Percentiles rank a stretch among this genome's conserved stretches.
These are phyloP conservation scores for Candida sonorensis DNA, from an alignment of 805 yeast species.

Conservation along the genomic window DNA sequence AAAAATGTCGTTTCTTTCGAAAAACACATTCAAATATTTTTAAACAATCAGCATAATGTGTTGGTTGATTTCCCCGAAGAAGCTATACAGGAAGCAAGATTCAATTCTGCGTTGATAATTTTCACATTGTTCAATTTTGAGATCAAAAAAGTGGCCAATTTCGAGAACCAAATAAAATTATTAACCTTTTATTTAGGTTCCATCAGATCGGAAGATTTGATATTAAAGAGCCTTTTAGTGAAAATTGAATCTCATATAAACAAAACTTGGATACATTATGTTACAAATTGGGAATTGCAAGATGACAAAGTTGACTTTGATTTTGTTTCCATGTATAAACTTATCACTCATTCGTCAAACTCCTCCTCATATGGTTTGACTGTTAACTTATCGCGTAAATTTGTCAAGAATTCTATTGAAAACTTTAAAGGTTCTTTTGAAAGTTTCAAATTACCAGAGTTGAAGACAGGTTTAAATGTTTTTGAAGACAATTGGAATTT, in stretches of 20 bases:
- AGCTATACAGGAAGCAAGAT: conserved; percentile 25
- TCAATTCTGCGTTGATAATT: conserved; percentile 39
- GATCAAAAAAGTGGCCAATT: conserved; percentile 37
- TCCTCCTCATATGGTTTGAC: conserved; percentile 32
- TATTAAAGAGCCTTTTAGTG: conserved; percentile 51
- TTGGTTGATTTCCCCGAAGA: conserved; percentile 25
- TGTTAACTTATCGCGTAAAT: conserved; percentile 43
- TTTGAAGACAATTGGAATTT: conserved; percentile 18
- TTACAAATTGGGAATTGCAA: conserved; percentile 59
- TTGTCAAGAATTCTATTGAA: conserved; percentile 42
- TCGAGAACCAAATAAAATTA: conserved; percentile 41
- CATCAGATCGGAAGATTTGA: conserved; percentile 47
- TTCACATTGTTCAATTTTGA: conserved; percentile 44
- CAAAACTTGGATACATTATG: conserved; percentile 58
- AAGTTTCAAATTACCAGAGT: conserved; percentile 23
- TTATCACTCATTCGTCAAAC: conserved; percentile 8
- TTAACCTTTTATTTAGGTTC: conserved; percentile 60
- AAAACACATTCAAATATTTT: conserved; percentile 55
- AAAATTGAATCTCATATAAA: conserved; percentile 45
- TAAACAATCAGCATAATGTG: conserved; percentile 42
- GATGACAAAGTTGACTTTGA: conserved; percentile 15
- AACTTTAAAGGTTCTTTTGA: conserved; percentile 23
- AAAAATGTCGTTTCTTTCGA: conserved; percentile 34
- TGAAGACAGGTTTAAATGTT: conserved; percentile 2
- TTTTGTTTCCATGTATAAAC: conserved; percentile 1